phyloP scores from a whole-genome alignment of 306 rosid species.

The Hylodesmum podocarpum region DNA sequence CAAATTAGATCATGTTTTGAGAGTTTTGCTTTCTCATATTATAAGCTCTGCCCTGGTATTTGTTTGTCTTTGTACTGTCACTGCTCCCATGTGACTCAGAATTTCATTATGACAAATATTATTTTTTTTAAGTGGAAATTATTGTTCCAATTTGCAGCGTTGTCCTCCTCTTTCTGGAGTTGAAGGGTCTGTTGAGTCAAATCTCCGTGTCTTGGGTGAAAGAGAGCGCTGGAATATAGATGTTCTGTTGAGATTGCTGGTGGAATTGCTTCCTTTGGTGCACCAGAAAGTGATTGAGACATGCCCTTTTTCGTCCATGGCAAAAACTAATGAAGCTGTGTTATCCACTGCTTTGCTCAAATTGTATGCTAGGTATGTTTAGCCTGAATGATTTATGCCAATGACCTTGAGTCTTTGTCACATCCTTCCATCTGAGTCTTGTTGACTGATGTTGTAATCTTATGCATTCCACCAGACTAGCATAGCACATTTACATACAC shows the following conservation, averaged over 20 bases:
- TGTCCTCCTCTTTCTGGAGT: slow-evolving; percentile 98
- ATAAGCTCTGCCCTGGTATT: slow-evolving; percentile 77
- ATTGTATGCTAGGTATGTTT: slow-evolving; percentile 75
- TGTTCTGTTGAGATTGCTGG: slow-evolving; percentile 73
- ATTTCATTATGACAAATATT: background rate
- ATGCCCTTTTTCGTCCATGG: slow-evolving; percentile 65
- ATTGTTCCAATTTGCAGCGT: slow-evolving; percentile 52
- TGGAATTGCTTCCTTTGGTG: slow-evolving; percentile 66
- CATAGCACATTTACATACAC: background rate
- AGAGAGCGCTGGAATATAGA: slow-evolving; percentile 95
- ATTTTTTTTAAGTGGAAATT: slow-evolving; percentile 27
- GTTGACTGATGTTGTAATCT: slow-evolving; percentile 18
- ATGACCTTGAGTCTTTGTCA: slow-evolving; percentile 11
- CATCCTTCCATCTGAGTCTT: background rate
- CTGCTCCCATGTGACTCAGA: slow-evolving; percentile 17
- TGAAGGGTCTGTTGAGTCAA: slow-evolving; percentile 93
- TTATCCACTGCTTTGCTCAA: slow-evolving; percentile 75
- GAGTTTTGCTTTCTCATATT: slow-evolving; percentile 66
- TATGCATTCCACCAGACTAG: background rate
- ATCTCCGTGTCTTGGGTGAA: slow-evolving; percentile 90
- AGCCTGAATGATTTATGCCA: slow-evolving; percentile 18
- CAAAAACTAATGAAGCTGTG: slow-evolving; percentile 53
- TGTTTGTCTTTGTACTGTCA: slow-evolving; percentile 24
- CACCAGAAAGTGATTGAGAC: slow-evolving; percentile 71
- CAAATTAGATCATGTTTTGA: slow-evolving; percentile 75